Evolutionary conservation across 2,329 filamentous ascomycete species (phyloP).

Genomic region (Verticillium albo-atrum): DNA sequence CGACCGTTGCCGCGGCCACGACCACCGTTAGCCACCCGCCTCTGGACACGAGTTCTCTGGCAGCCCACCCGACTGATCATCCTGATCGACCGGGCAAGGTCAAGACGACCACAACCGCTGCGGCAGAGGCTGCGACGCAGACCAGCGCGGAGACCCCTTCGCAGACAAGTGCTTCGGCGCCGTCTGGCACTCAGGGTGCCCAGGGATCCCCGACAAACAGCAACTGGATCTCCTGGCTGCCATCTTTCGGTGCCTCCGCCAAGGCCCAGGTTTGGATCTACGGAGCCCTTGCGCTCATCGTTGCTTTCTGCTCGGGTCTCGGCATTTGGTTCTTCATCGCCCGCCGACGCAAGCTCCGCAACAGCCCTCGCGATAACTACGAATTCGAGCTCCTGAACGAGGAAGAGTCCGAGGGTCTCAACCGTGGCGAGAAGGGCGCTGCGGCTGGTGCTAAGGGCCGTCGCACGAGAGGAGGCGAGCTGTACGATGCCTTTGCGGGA

Average conservation of each 20-base stretch:
- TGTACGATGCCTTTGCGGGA: slow-evolving; percentile 96
- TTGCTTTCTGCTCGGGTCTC: slow-evolving; percentile 75
- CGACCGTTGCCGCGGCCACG: slow-evolving; percentile 49
- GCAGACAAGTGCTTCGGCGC: slow-evolving; percentile 21
- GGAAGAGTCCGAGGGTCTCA: slow-evolving; percentile 61
- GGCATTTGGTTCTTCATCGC: slow-evolving; percentile 79
- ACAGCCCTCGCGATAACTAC: slow-evolving; percentile 75
- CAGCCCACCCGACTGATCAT: slow-evolving; percentile 47
- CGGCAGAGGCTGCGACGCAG: neutral
- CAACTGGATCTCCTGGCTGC: slow-evolving; percentile 81
- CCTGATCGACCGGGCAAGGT: slow-evolving; percentile 58
- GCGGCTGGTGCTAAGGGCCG: slow-evolving; percentile 37
- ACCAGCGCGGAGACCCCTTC: slow-evolving; percentile 15
- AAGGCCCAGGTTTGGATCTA: slow-evolving; percentile 92
- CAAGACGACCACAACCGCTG: slow-evolving; percentile 27
- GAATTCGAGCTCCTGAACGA: slow-evolving; percentile 92
- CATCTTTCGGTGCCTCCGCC: slow-evolving; percentile 84
- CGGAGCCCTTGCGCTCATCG: slow-evolving; percentile 77
- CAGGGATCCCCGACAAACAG: slow-evolving; percentile 40
- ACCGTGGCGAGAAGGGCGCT: slow-evolving; percentile 37
- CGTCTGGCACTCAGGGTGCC: slow-evolving; percentile 23
- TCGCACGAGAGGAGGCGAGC: slow-evolving; percentile 70
- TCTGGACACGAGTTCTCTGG: slow-evolving; percentile 37
- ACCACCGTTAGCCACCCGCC: slow-evolving; percentile 51
- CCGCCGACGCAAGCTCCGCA: slow-evolving; percentile 69